Percentiles rank a stretch among this genome's conserved stretches.
Evolutionary conservation across 1,284 basidiomycete species (phyloP).

Genomic region (Mixia osmundae): DNA sequence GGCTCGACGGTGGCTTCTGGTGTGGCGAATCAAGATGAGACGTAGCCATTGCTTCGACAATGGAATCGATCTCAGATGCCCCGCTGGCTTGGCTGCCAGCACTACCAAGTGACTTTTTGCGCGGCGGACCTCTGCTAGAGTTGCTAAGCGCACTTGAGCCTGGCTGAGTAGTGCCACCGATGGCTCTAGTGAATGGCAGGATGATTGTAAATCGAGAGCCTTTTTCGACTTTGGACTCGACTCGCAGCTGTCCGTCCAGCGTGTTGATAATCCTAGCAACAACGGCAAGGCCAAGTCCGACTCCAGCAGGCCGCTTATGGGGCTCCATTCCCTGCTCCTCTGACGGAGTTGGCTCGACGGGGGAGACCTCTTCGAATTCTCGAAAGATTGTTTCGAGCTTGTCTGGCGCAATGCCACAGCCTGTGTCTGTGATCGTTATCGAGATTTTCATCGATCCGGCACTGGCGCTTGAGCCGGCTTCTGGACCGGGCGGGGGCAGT

Average conservation of each 20-base stretch:
- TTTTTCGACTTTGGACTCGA: constrained; percentile 22
- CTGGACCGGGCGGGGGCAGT: too few species aligned
- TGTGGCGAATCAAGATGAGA: too few species aligned
- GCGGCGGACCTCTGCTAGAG: neutral
- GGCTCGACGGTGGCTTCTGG: too few species aligned
- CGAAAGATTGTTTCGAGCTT: constrained; percentile 63
- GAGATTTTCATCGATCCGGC: constrained; percentile 39
- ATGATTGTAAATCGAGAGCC: constrained; percentile 23
- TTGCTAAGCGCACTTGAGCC: neutral
- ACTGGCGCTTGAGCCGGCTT: too few species aligned
- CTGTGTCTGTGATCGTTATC: constrained; percentile 12
- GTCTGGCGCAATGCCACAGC: constrained; percentile 39
- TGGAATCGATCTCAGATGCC: constrained; percentile 12
- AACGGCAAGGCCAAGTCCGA: constrained; percentile 22
- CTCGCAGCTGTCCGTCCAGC: constrained; percentile 23
- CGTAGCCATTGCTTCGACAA: constrained; percentile 15
- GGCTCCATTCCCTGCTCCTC: constrained; percentile 1
- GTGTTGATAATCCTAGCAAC: constrained; percentile 24
- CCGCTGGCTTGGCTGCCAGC: constrained; percentile 2
- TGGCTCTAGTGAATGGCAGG: constrained; percentile 19
- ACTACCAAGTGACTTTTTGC: neutral
- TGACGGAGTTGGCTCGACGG: constrained; percentile 17
- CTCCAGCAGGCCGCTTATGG: constrained; percentile 6
- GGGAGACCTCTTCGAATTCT: constrained; percentile 64
- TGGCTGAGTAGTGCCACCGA: neutral